phyloP scores from a whole-genome alignment of 208 protist genomes.

The Sergeia podlipaevii region DNA sequence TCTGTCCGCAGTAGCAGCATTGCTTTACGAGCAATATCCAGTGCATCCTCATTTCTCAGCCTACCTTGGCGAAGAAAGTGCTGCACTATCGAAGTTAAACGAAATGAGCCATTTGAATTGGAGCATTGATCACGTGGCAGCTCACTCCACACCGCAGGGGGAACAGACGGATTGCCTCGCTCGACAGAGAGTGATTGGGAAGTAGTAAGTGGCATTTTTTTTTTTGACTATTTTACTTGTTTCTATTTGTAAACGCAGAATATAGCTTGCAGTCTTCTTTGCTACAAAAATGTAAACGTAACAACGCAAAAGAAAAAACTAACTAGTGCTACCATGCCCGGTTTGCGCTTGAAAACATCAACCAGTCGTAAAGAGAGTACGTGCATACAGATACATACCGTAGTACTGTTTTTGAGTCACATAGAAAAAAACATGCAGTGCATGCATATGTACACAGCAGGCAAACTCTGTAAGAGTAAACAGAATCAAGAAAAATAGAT shows the following conservation, averaged over 20 bases:
- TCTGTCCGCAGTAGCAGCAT: constrained; percentile 49
- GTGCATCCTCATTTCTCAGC: constrained; percentile 41
- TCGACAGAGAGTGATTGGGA: not conserved
- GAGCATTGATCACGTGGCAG: constrained; percentile 18
- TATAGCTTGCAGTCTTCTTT: too few relatives aligned
- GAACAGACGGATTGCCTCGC: constrained; percentile 1
- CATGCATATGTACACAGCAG: too few relatives aligned
- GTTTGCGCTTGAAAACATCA: not conserved
- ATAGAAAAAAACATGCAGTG: too few relatives aligned
- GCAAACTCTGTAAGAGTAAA: too few relatives aligned
- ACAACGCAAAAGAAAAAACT: too few relatives aligned
- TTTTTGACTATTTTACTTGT: not conserved
- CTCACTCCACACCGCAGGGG: constrained; percentile 22
- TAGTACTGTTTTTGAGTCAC: too few relatives aligned
- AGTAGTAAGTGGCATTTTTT: not conserved
- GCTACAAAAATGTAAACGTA: too few relatives aligned
- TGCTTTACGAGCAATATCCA: constrained; percentile 47
- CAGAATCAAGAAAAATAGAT: too few relatives aligned
- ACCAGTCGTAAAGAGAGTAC: constrained; percentile 8
- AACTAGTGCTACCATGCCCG: too few relatives aligned
- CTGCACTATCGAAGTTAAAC: constrained; percentile 46
- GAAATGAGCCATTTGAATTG: constrained; percentile 15
- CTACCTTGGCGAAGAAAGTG: constrained; percentile 63
- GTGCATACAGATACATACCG: too few relatives aligned
- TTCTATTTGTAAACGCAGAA: not conserved